Conservation (phyloP, 2,329 filamentous ascomycete genomes). For the Incumbomyces delicatus region DNA sequence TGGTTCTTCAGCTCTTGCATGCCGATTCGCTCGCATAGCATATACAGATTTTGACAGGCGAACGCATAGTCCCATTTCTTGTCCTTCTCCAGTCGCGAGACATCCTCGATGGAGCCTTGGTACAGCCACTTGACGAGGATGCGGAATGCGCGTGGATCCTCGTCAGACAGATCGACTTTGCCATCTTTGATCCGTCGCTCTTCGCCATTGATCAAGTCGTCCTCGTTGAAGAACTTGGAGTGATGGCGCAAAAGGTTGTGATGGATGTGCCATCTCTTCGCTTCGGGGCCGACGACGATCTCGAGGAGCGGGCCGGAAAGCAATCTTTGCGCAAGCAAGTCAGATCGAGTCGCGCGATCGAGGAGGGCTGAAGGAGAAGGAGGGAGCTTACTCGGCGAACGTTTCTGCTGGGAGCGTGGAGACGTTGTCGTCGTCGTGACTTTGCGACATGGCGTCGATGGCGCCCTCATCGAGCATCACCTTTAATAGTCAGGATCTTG, state of each 20-base stretch:
- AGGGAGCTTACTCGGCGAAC: constrained; percentile 43
- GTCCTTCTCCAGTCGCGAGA: constrained; percentile 35
- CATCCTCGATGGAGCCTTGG: constrained; percentile 43
- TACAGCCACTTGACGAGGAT: constrained; percentile 49
- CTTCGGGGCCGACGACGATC: constrained; percentile 39
- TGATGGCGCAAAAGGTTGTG: constrained; percentile 45
- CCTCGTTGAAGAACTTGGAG: constrained; percentile 37
- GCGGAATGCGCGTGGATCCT: constrained; percentile 44
- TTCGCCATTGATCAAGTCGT: constrained; percentile 27
- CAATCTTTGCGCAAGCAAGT: constrained; percentile 29
- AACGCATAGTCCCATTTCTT: constrained; percentile 47
- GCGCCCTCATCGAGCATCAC: background rate
- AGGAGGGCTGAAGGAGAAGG: background rate
- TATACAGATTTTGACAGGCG: constrained; percentile 43
- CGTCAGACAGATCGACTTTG: constrained; percentile 38
- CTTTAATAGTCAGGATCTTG: too few species aligned
- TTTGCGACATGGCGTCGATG: constrained; percentile 4
- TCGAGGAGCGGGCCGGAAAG: constrained; percentile 44
- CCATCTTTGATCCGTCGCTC: constrained; percentile 23
- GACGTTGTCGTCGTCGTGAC: constrained; percentile 34
- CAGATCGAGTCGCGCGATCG: background rate
- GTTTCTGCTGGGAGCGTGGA: constrained; percentile 37
- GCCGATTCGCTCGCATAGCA: constrained; percentile 43
- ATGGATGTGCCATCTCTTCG: constrained; percentile 43
- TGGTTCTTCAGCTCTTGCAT: constrained; percentile 43